Conservation (phyloP, 345 rosid species). For the Salix brachista region DNA sequence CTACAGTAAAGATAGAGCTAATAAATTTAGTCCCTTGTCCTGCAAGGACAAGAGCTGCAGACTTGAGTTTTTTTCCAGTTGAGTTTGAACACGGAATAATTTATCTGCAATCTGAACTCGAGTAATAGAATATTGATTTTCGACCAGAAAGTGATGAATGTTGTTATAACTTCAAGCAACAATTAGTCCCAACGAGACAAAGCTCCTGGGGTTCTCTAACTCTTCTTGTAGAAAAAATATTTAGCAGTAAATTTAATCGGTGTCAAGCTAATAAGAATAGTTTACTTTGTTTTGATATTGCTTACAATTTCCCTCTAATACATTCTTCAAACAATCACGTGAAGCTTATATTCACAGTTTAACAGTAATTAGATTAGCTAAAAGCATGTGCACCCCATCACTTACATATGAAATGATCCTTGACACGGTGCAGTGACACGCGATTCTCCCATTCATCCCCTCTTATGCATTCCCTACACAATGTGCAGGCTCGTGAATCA, state of each 20-base stretch:
- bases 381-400: not conserved
- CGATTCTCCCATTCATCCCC: conserved; percentile 57
- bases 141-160: too few species aligned
- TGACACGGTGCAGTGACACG: conserved; percentile 61
- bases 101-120: too few species aligned
- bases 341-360: not conserved
- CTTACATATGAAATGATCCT: conserved; percentile 85
- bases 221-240: not conserved
- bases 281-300: not conserved
- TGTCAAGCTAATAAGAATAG: not conserved
- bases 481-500: conserved; percentile 70
- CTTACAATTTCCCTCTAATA: not conserved
- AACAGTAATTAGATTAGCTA: not conserved
- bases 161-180: too few species aligned
- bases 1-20: too few species aligned
- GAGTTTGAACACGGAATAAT: too few species aligned
- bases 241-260: not conserved
- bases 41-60: too few species aligned
- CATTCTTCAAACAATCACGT: not conserved
- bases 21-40: too few species aligned
- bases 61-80: too few species aligned
- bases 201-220: too few species aligned
- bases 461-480: conserved; percentile 85
- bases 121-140: too few species aligned
- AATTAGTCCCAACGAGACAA: too few species aligned